Conservation (phyloP, 2,329 filamentous ascomycete genomes). For the Aspergillus niger region DNA sequence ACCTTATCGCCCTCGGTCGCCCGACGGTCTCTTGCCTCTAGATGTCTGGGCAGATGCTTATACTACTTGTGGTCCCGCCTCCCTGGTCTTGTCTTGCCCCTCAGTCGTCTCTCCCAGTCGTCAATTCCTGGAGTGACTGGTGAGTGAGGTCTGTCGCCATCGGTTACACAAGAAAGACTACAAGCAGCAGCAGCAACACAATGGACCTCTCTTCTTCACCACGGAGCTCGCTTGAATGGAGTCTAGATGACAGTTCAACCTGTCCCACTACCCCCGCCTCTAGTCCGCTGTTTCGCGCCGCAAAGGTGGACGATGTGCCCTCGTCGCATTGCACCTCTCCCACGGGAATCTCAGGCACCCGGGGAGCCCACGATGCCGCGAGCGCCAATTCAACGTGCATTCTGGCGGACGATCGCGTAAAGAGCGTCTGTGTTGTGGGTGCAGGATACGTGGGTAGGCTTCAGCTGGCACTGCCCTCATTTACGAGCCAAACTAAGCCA, state of each 20-base stretch:
- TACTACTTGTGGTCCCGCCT: neutral
- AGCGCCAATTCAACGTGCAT: neutral
- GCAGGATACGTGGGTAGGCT: conserved; percentile 72
- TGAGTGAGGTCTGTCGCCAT: neutral
- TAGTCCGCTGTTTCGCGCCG: conserved; percentile 31
- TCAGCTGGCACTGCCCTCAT: neutral
- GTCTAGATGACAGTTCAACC: conserved; percentile 26
- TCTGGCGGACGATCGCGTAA: conserved; percentile 16
- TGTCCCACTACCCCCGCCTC: conserved; percentile 30
- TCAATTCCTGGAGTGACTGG: neutral
- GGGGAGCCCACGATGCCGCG: neutral
- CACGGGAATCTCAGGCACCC: neutral
- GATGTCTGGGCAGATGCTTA: neutral
- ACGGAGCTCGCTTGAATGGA: conserved; percentile 21
- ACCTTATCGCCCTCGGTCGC: neutral
- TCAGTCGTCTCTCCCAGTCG: neutral
- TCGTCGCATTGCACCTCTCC: neutral
- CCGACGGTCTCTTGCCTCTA: neutral
- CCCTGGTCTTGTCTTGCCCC: neutral
- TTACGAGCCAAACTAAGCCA: neutral
- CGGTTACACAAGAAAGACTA: neutral
- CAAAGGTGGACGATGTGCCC: conserved; percentile 22
- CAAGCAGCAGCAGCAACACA: neutral
- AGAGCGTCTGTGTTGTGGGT: conserved; percentile 68
- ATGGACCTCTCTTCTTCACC: conserved; percentile 28